phyloP scores from a whole-genome alignment of 192 early-diverging fungal genomes.

The Phycomyces blakesleeanus region DNA sequence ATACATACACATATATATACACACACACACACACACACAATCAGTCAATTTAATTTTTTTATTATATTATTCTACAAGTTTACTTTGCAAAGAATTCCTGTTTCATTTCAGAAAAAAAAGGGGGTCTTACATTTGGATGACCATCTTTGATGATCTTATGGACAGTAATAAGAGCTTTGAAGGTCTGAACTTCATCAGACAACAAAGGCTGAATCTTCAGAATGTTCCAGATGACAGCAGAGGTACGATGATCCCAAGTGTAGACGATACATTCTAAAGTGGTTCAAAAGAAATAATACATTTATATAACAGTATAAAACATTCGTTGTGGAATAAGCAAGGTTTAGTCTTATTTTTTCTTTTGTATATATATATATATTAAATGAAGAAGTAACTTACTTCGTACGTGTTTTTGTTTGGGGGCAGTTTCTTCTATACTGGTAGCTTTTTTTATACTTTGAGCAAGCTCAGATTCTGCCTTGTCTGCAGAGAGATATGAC shows the following conservation, averaged over 20 bases:
- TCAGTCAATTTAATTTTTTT: too few species aligned
- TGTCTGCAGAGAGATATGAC: constrained; percentile 46
- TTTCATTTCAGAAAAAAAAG: too few species aligned
- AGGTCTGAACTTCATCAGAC: constrained; percentile 92
- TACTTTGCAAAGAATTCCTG: too few species aligned
- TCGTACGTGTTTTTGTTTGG: constrained; percentile 97
- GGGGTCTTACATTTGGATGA: constrained; percentile 64
- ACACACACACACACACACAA: too few species aligned
- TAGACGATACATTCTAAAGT: constrained; percentile 77
- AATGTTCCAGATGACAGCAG: constrained; percentile 79
- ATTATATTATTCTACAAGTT: too few species aligned
- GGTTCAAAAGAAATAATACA: background rate
- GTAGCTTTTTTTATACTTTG: constrained; percentile 91
- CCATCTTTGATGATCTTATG: constrained; percentile 96
- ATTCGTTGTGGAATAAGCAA: too few species aligned
- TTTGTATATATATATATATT: background rate
- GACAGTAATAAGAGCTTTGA: constrained; percentile 89
- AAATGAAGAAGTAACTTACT: constrained; percentile 39
- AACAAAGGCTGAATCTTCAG: constrained; percentile 85
- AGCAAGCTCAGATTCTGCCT: constrained; percentile 83
- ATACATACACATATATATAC: too few species aligned
- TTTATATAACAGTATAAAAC: too few species aligned
- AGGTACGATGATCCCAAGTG: constrained; percentile 89
- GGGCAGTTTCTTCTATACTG: constrained; percentile 83
- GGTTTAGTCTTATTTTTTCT: too few species aligned